Evolutionary conservation across 2,329 filamentous ascomycete species (phyloP).

Genomic region (Cladosporium sp.): DNA sequence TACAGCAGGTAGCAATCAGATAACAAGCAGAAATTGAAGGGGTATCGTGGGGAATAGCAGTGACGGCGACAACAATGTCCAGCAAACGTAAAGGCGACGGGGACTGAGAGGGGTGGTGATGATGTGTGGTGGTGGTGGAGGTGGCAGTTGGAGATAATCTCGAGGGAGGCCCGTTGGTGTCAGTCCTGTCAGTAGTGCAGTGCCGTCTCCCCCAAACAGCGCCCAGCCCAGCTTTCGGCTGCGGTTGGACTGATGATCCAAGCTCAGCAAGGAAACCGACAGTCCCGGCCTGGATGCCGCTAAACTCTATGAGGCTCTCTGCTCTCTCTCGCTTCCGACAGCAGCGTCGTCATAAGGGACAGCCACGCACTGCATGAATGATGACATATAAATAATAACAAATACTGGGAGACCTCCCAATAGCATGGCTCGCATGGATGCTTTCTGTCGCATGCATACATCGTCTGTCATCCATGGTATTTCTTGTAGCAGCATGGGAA

Average conservation of each 20-base stretch:
- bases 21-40: constrained; percentile 1
- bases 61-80: constrained; percentile 6
- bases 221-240: background rate
- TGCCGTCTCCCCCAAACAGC: background rate
- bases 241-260: background rate
- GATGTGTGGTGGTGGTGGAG: background rate
- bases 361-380: too few species aligned
- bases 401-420: too few species aligned
- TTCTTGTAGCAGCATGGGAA: too few species aligned
- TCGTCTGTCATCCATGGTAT: too few species aligned
- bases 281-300: background rate
- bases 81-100: constrained; percentile 7
- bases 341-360: background rate
- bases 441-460: too few species aligned
- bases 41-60: constrained; percentile 6
- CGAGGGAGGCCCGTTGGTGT: constrained; percentile 2
- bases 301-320: too few species aligned
- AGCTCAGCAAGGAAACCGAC: background rate
- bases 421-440: too few species aligned
- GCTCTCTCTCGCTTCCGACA: background rate
- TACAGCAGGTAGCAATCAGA: constrained; percentile 9
- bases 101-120: background rate
- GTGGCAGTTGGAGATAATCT: too few species aligned
- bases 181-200: background rate
- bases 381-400: too few species aligned